Percentiles rank a stretch among this genome's conserved stretches.
Conservation (phyloP, 805 yeast species). For the Saccharomycopsis javanensis region DNA sequence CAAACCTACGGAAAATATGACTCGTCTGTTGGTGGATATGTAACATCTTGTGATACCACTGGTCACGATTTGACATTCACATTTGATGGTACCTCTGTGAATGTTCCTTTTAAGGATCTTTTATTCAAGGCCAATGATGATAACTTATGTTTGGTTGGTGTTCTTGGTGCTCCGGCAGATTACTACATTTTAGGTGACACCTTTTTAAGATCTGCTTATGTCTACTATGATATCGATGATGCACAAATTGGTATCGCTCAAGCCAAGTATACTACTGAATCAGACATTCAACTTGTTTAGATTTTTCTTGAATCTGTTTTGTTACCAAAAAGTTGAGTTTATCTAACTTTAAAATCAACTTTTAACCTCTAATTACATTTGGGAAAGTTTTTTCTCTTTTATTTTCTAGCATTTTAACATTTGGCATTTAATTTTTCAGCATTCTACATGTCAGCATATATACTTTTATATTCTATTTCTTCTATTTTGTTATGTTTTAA, state of each 20-base stretch:
- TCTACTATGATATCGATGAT: slow-evolving; percentile 44
- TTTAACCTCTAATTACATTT: no score
- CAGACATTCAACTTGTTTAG: slow-evolving; percentile 34
- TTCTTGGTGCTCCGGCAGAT: slow-evolving; percentile 28
- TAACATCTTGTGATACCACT: slow-evolving; percentile 8
- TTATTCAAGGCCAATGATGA: slow-evolving; percentile 24
- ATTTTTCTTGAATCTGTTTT: background rate
- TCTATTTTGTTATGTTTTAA: no score
- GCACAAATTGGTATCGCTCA: slow-evolving; percentile 37
- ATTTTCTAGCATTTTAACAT: no score
- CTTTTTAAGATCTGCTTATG: slow-evolving; percentile 42
- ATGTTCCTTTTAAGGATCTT: slow-evolving; percentile 37
- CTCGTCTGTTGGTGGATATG: slow-evolving; percentile 13
- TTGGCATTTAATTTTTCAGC: no score
- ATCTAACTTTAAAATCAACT: no score
- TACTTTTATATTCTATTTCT: no score
- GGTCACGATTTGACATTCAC: slow-evolving; percentile 21
- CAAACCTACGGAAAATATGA: slow-evolving; percentile 27
- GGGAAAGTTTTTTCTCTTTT: no score
- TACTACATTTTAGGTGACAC: slow-evolving; percentile 42
- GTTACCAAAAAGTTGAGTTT: no score
- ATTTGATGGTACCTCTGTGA: slow-evolving; percentile 33
- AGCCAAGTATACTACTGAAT: slow-evolving; percentile 29
- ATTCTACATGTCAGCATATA: no score
- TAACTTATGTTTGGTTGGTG: slow-evolving; percentile 37